phyloP scores from a whole-genome alignment of 345 rosid species.

The Dovyalis caffra region DNA sequence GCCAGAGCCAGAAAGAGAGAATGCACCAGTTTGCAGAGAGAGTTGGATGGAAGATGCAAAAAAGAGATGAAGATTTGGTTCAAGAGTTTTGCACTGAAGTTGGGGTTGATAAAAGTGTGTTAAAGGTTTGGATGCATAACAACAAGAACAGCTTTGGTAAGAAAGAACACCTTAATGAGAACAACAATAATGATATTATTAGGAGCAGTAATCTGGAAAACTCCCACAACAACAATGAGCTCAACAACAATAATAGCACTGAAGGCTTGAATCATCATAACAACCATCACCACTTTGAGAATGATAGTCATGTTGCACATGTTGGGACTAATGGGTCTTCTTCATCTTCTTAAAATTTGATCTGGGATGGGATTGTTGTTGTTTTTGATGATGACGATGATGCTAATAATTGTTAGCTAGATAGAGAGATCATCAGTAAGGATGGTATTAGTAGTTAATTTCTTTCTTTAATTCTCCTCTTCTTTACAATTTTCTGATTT shows the following conservation, averaged over 20 bases:
- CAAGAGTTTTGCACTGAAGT: slow-evolving; percentile 63
- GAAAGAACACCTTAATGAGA: slow-evolving; percentile 20
- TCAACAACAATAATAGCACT: slow-evolving; percentile 9
- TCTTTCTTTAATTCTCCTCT: background rate
- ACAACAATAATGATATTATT: background rate
- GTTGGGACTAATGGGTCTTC: slow-evolving; percentile 30
- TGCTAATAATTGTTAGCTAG: slow-evolving; percentile 28
- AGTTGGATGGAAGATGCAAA: slow-evolving; percentile 88
- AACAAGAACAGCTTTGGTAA: slow-evolving; percentile 68
- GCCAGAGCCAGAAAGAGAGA: slow-evolving; percentile 25
- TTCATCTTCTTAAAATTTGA: slow-evolving; percentile 25
- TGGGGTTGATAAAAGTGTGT: slow-evolving; percentile 62
- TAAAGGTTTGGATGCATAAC: slow-evolving; percentile 98
- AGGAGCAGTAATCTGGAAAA: slow-evolving; percentile 1
- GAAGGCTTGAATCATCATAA: slow-evolving; percentile 3
- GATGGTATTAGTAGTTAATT: slow-evolving; percentile 14
- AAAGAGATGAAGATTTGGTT: slow-evolving; percentile 61
- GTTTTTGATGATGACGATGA: background rate
- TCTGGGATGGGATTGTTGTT: background rate
- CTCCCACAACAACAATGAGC: slow-evolving; percentile 4
- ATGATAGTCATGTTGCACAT: slow-evolving; percentile 12
- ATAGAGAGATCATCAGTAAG: slow-evolving; percentile 15
- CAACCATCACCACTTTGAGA: slow-evolving; percentile 9
- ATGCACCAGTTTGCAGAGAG: slow-evolving; percentile 74
- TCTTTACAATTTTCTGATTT: slow-evolving; percentile 18